Evolutionary conservation across 2,329 filamentous ascomycete species (phyloP).

Genomic region (Paecilomyces formosus): DNA sequence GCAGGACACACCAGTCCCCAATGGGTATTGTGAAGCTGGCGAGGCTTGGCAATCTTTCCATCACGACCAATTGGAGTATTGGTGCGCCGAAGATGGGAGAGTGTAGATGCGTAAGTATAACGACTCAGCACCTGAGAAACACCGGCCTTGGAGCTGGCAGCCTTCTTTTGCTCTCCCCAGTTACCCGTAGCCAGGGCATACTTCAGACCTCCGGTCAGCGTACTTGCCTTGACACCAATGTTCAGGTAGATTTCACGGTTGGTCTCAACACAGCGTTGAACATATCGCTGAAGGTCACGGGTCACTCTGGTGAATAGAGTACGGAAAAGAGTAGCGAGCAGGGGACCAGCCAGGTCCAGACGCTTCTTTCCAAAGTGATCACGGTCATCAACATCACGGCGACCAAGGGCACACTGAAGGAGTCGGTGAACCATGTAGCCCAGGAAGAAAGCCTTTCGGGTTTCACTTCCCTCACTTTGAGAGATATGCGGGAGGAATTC

Average conservation of each 20-base stretch:
- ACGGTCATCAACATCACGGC: slow-evolving; percentile 90
- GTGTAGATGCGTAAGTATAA: slow-evolving; percentile 92
- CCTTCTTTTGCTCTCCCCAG: slow-evolving; percentile 99
- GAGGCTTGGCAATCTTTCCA: slow-evolving; percentile 95
- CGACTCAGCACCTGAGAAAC: slow-evolving; percentile 97
- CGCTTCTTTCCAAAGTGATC: slow-evolving; percentile 99
- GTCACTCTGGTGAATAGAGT: slow-evolving; percentile 86
- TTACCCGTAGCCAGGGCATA: slow-evolving; percentile 97
- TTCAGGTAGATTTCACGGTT: slow-evolving; percentile 85
- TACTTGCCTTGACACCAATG: slow-evolving; percentile 82
- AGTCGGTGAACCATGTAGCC: slow-evolving; percentile 98
- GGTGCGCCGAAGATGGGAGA: slow-evolving; percentile 93
- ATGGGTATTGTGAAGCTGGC: slow-evolving; percentile 96
- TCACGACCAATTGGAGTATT: slow-evolving; percentile 97
- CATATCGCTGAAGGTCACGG: slow-evolving; percentile 80
- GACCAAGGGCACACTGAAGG: slow-evolving; percentile 84
- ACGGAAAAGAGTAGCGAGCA: slow-evolving; percentile 94
- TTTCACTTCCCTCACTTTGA: slow-evolving; percentile 88
- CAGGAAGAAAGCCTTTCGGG: slow-evolving; percentile 92
- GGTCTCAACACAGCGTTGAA: slow-evolving; percentile 85
- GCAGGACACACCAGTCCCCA: slow-evolving; percentile 97
- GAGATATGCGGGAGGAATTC: slow-evolving; percentile 96
- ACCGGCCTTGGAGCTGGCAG: slow-evolving; percentile 86
- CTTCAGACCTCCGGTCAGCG: slow-evolving; percentile 87
- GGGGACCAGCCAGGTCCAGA: slow-evolving; percentile 84